Evolutionary conservation across 148 eudicot genomes (phyloP).

Genomic region (Polygonum aviculare): DNA sequence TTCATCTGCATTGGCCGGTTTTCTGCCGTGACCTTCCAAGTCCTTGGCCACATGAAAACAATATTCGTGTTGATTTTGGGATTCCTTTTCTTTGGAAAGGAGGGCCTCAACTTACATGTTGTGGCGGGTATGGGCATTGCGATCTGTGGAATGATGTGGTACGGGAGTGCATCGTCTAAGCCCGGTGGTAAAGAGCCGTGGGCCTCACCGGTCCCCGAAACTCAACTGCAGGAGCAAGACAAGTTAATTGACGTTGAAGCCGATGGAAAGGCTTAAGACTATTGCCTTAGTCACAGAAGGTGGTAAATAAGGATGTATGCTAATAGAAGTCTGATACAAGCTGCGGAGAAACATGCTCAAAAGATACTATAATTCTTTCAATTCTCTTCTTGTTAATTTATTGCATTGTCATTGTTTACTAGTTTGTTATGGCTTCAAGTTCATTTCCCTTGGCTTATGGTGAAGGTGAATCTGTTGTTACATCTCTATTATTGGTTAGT

Average conservation of each 20-base stretch:
- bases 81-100: constrained; percentile 42
- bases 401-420: neutral
- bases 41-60: constrained; percentile 52
- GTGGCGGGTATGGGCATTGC: constrained; percentile 42
- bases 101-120: constrained; percentile 42
- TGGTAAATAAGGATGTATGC: constrained; percentile 6
- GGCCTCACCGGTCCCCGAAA: constrained; percentile 12
- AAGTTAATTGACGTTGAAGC: neutral
- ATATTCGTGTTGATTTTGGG: constrained; percentile 42
- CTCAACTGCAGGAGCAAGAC: constrained; percentile 3
- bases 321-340: neutral
- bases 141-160: constrained; percentile 44
- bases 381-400: neutral
- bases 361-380: neutral
- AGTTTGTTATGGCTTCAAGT: neutral
- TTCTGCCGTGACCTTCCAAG: constrained; percentile 53
- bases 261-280: constrained; percentile 1
- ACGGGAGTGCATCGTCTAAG: constrained; percentile 40
- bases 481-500: neutral
- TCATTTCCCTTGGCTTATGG: neutral
- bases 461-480: constrained; percentile 4
- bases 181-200: constrained; percentile 44
- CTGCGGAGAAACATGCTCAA: neutral
- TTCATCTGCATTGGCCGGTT: constrained; percentile 59
- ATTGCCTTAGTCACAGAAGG: neutral